Evolutionary conservation across 2,329 filamentous ascomycete genomes (phyloP).

Genomic region (Aspergillus caelatus): DNA sequence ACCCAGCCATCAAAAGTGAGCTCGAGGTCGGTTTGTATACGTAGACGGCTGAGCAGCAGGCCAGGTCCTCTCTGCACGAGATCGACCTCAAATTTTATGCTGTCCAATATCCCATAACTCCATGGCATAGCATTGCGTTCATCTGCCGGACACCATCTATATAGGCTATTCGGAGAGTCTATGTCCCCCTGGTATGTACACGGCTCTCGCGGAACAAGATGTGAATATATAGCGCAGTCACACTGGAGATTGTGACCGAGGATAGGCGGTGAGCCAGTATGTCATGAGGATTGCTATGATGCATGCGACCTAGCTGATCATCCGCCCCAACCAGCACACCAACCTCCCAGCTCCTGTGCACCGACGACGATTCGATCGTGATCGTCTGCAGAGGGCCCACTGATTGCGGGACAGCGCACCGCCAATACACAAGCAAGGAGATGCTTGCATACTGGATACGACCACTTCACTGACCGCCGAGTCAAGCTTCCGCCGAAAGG

Average conservation of each 20-base stretch:
- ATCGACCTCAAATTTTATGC: not conserved
- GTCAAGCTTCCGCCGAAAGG: slow-evolving; percentile 43
- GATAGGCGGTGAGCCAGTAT: not conserved
- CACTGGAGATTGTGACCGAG: not conserved
- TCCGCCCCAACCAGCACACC: slow-evolving; percentile 56
- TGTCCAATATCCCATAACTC: not conserved
- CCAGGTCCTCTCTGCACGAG: not conserved
- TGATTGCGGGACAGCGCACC: slow-evolving; percentile 62
- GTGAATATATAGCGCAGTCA: not conserved
- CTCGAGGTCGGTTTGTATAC: not conserved
- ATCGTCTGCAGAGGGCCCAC: slow-evolving; percentile 61
- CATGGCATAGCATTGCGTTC: not conserved
- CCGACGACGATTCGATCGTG: slow-evolving; percentile 48
- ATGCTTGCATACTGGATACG: slow-evolving; percentile 74
- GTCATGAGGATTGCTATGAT: not conserved
- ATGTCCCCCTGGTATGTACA: not conserved
- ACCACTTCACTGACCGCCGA: slow-evolving; percentile 18
- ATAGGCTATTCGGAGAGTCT: not conserved
- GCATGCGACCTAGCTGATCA: slow-evolving; percentile 19
- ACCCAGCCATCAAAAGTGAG: not conserved
- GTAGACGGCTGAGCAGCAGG: not conserved
- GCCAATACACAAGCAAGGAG: slow-evolving; percentile 79
- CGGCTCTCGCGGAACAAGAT: not conserved
- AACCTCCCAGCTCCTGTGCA: slow-evolving; percentile 72
- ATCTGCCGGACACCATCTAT: not conserved